A percentile compares a stretch with the other conserved stretches of the same genome.
These are phyloP conservation scores for Triticum monococcum DNA, from an alignment of 176 grass and related monocot species.

Conservation along the genomic window DNA sequence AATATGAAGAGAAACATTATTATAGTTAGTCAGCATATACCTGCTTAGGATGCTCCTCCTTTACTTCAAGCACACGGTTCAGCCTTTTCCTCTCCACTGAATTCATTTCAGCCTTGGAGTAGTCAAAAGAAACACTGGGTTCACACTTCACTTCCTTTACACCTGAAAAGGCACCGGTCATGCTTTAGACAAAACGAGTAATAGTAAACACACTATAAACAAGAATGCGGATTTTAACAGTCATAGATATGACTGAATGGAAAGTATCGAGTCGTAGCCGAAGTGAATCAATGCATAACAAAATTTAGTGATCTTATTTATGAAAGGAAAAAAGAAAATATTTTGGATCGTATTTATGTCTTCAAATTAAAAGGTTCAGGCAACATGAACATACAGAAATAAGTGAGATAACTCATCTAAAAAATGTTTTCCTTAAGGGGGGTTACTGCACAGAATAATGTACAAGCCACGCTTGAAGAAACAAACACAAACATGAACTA, in stretches of 20 bases:
- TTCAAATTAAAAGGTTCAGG: neutral
- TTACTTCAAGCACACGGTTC: constrained; percentile 34
- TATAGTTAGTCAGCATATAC: constrained; percentile 17
- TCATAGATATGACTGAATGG: neutral
- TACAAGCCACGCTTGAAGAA: constrained; percentile 1
- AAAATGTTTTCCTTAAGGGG: too few species aligned
- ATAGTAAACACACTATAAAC: neutral
- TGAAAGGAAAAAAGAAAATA: neutral
- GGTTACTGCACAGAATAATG: neutral
- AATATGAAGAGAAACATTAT: neutral
- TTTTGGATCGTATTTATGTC: neutral
- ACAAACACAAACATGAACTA: constrained; percentile 11
- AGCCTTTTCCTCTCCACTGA: constrained; percentile 47
- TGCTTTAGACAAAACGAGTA: neutral
- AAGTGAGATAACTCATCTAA: neutral
- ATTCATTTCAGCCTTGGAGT: neutral
- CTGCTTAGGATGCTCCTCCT: constrained; percentile 27
- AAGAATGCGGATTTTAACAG: neutral
- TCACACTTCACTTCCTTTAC: constrained; percentile 28
- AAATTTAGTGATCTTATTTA: neutral
- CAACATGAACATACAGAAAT: neutral
- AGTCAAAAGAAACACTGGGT: constrained; percentile 21
- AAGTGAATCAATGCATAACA: neutral
- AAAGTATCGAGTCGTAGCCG: neutral
- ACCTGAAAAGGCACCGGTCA: constrained; percentile 30